A percentile compares a stretch with the other conserved stretches of the same genome.
phyloP scores from a whole-genome alignment of 2,329 filamentous ascomycete species.

The Aspergillus jensenii region DNA sequence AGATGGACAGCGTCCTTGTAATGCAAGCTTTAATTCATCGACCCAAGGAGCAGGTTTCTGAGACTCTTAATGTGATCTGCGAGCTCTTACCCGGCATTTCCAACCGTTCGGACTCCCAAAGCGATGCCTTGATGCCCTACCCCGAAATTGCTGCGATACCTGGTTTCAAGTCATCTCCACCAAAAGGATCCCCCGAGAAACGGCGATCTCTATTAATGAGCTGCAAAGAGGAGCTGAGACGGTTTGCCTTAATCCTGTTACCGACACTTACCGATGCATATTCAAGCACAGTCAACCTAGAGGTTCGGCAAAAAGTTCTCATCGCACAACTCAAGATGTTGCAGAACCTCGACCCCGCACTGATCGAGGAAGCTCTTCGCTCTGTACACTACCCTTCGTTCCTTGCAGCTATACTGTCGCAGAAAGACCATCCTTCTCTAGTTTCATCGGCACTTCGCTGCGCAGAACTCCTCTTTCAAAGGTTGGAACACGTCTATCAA shows the following conservation, averaged over 20 bases:
- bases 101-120: constrained; percentile 52
- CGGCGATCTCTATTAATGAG: constrained; percentile 75
- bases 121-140: constrained; percentile 50
- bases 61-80: constrained; percentile 96
- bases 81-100: constrained; percentile 81
- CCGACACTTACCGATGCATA: constrained; percentile 95
- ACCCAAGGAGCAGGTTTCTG: constrained; percentile 91
- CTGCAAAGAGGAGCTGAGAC: constrained; percentile 84
- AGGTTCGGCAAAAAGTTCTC: constrained; percentile 90
- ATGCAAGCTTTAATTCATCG: constrained; percentile 98
- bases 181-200: constrained; percentile 67
- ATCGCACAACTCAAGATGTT: constrained; percentile 98
- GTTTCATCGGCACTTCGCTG: constrained; percentile 87
- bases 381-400: constrained; percentile 95
- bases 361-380: constrained; percentile 81
- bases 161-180: constrained; percentile 31
- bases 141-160: constrained; percentile 49
- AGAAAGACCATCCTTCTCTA: constrained; percentile 85
- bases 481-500: constrained; percentile 83
- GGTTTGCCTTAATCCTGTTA: constrained; percentile 89
- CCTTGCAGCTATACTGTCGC: constrained; percentile 88
- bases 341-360: constrained; percentile 82
- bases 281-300: constrained; percentile 94
- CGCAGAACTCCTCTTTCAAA: constrained; percentile 79
- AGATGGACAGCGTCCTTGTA: constrained; percentile 93